Conservation (phyloP, 371 early-diverging fungal genomes). For the Lichtheimia corymbifera region DNA sequence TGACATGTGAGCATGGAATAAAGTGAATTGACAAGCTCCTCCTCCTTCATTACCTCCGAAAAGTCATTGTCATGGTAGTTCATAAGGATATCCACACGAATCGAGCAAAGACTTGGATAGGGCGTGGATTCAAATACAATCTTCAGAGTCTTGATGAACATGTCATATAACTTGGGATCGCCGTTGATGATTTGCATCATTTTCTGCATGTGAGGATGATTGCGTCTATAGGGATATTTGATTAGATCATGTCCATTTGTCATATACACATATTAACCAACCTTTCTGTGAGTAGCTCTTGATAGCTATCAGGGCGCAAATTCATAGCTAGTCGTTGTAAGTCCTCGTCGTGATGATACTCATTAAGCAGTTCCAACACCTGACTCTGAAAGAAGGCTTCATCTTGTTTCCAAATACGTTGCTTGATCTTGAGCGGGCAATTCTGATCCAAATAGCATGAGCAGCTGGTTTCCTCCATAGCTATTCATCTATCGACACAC, state of each 20-base stretch:
- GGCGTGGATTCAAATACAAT: slow-evolving; percentile 59
- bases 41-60: slow-evolving; percentile 29
- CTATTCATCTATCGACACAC: not conserved
- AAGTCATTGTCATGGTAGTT: slow-evolving; percentile 64
- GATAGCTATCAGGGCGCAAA: slow-evolving; percentile 47
- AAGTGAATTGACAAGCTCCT: not conserved
- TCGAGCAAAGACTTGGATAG: slow-evolving; percentile 59
- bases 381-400: slow-evolving; percentile 43
- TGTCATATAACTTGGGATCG: slow-evolving; percentile 58
- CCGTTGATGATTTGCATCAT: slow-evolving; percentile 58
- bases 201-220: slow-evolving; percentile 51
- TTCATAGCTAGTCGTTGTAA: slow-evolving; percentile 51
- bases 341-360: slow-evolving; percentile 43
- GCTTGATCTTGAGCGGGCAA: slow-evolving; percentile 44
- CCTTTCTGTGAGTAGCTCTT: slow-evolving; percentile 53
- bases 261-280: slow-evolving; percentile 12
- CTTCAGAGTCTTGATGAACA: slow-evolving; percentile 60
- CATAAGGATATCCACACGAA: slow-evolving; percentile 74
- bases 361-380: slow-evolving; percentile 39
- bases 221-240: slow-evolving; percentile 39
- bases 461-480: not conserved
- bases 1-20: too few relatives aligned
- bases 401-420: slow-evolving; percentile 53
- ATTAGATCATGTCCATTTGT: not conserved
- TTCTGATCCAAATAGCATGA: slow-evolving; percentile 14